phyloP scores from a whole-genome alignment of 139 green algal genomes.

The Zygnema circumcarinatum region DNA sequence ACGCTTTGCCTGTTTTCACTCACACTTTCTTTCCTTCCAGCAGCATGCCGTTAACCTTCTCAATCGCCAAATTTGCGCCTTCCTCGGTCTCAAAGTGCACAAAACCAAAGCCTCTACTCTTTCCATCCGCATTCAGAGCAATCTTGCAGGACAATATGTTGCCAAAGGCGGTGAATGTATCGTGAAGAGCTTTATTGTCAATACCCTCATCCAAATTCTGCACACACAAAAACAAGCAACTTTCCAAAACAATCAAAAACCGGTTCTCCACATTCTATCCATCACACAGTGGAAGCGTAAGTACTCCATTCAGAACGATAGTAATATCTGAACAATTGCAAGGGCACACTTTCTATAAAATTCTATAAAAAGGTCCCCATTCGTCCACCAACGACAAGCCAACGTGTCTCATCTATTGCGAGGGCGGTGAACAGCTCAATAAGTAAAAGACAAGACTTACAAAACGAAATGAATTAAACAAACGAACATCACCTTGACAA shows the following conservation, averaged over 20 bases:
- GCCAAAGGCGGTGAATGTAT: constrained; percentile 70
- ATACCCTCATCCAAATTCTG: constrained; percentile 72
- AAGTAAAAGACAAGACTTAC: neutral
- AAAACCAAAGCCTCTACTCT: constrained; percentile 70
- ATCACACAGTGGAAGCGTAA: too few relatives aligned
- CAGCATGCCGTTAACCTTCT: constrained; percentile 73
- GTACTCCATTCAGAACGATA: too few relatives aligned
- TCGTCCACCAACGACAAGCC: too few relatives aligned
- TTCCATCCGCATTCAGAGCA: constrained; percentile 42
- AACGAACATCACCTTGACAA: too few relatives aligned
- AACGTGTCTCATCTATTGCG: too few relatives aligned
- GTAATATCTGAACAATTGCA: too few relatives aligned
- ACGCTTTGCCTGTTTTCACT: constrained; percentile 18
- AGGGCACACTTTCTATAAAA: too few relatives aligned
- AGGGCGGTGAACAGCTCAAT: too few relatives aligned
- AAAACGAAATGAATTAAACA: too few relatives aligned
- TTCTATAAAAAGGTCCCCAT: too few relatives aligned
- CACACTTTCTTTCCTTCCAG: constrained; percentile 66
- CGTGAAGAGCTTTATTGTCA: constrained; percentile 71
- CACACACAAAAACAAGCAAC: neutral
- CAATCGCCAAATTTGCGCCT: constrained; percentile 66
- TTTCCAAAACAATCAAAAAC: neutral
- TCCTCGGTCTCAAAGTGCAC: constrained; percentile 71
- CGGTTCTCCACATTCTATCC: neutral
- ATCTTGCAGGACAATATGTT: constrained; percentile 71